Percentiles rank a stretch among this genome's conserved stretches.
Conservation (phyloP, 208 protist species). For the Polymyxa betae region DNA sequence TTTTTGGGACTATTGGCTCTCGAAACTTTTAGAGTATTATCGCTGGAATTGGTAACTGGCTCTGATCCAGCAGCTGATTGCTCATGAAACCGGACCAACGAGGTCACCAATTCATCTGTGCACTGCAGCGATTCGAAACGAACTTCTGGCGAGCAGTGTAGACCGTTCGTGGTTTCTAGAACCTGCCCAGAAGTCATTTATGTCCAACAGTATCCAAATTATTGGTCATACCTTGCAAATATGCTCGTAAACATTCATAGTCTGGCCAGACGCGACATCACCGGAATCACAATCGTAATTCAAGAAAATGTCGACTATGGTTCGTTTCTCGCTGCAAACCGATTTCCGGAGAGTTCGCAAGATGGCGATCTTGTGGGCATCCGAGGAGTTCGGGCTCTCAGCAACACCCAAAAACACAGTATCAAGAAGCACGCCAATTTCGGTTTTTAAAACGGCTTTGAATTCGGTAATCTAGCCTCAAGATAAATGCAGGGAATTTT, state of each 20-base stretch:
- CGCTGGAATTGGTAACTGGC: neutral
- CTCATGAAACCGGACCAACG: constrained; percentile 30
- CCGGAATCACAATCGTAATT: constrained; percentile 97
- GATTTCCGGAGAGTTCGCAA: constrained; percentile 55
- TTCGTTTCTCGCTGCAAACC: constrained; percentile 74
- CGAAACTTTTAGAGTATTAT: neutral
- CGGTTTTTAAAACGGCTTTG: constrained; percentile 83
- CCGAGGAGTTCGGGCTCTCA: constrained; percentile 79
- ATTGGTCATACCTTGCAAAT: constrained; percentile 3
- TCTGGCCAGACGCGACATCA: constrained; percentile 73
- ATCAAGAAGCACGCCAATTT: constrained; percentile 87
- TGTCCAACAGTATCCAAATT: neutral
- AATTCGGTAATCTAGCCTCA: constrained; percentile 74
- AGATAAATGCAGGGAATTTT: neutral
- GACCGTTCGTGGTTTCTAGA: neutral
- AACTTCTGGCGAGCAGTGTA: neutral
- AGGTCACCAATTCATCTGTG: neutral
- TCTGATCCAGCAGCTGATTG: neutral
- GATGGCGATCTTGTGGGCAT: constrained; percentile 85
- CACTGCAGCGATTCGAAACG: neutral
- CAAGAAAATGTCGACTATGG: constrained; percentile 90
- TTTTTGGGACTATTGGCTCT: neutral
- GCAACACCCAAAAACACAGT: constrained; percentile 88
- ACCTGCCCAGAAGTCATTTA: neutral
- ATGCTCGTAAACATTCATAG: constrained; percentile 44